Evolutionary conservation across 2,329 filamentous ascomycete species (phyloP).

Genomic region (Didymella lethalis): DNA sequence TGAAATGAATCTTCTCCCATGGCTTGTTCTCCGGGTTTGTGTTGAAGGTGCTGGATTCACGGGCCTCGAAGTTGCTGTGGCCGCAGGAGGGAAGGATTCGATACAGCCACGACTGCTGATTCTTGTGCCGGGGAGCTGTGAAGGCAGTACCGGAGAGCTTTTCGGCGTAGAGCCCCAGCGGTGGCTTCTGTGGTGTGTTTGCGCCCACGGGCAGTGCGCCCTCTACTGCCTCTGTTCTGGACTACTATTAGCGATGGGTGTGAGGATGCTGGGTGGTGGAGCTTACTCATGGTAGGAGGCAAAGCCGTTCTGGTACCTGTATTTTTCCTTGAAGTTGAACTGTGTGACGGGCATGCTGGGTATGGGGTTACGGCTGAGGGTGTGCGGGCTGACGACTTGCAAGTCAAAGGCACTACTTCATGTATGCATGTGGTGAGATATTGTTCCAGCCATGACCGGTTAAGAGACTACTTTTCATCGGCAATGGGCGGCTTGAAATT

Average conservation of each 20-base stretch:
- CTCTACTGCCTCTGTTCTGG: constrained; percentile 76
- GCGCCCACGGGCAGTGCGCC: constrained; percentile 76
- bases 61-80: constrained; percentile 62
- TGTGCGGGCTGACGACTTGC: constrained; percentile 20
- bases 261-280: not conserved
- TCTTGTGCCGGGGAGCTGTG: constrained; percentile 63
- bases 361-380: not conserved
- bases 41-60: constrained; percentile 58
- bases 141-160: constrained; percentile 68
- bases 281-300: constrained; percentile 77
- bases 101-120: constrained; percentile 68
- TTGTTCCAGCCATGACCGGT: not conserved
- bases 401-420: not conserved
- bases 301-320: constrained; percentile 82
- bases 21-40: constrained; percentile 59
- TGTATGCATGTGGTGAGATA: constrained; percentile 7
- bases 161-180: constrained; percentile 82
- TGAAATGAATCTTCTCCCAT: constrained; percentile 70
- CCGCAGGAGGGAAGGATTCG: constrained; percentile 66
- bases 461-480: constrained; percentile 27
- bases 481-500: constrained; percentile 44
- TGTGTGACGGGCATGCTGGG: constrained; percentile 68
- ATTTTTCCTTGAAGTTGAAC: constrained; percentile 71
- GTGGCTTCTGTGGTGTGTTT: constrained; percentile 83
- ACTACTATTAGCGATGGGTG: constrained; percentile 18